These are phyloP conservation scores for Ascoidea tarda DNA, from an alignment of 805 yeast species.

Conservation along the genomic window DNA sequence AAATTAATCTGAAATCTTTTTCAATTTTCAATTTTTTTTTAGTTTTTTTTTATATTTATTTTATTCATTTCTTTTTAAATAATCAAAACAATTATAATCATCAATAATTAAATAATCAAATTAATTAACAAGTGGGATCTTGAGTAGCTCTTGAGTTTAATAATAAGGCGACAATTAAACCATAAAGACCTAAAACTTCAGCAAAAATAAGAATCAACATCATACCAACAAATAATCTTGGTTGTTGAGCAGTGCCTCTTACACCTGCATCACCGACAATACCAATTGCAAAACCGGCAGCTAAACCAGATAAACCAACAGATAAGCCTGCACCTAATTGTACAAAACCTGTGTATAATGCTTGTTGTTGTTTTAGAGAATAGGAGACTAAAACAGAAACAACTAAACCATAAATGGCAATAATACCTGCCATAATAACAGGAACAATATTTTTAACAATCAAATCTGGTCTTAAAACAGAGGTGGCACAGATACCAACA, in stretches of 20 bases:
- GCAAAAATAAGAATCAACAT: slow-evolving; percentile 96
- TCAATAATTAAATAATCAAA: neutral
- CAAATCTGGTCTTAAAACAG: slow-evolving; percentile 94
- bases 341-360: slow-evolving; percentile 92
- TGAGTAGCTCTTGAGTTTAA: slow-evolving; percentile 96
- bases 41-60: too few species aligned
- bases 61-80: too few species aligned
- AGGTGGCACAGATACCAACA: slow-evolving; percentile 97
- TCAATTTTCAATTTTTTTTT: too few species aligned
- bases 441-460: slow-evolving; percentile 90
- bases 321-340: slow-evolving; percentile 97
- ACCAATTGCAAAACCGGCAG: slow-evolving; percentile 99
- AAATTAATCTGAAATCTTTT: too few species aligned
- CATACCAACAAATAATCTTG: slow-evolving; percentile 97
- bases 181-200: slow-evolving; percentile 96
- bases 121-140: slow-evolving; percentile 63
- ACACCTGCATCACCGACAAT: slow-evolving; percentile 99
- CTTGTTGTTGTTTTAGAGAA: slow-evolving; percentile 78
- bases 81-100: too few species aligned
- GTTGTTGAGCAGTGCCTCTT: slow-evolving; percentile 96
- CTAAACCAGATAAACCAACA: slow-evolving; percentile 93
- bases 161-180: slow-evolving; percentile 93
- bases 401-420: slow-evolving; percentile 95
- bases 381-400: slow-evolving; percentile 91
- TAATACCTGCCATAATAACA: slow-evolving; percentile 98